Evolutionary conservation across 441 rosid species (phyloP).

Genomic region (Eruca vesicaria): DNA sequence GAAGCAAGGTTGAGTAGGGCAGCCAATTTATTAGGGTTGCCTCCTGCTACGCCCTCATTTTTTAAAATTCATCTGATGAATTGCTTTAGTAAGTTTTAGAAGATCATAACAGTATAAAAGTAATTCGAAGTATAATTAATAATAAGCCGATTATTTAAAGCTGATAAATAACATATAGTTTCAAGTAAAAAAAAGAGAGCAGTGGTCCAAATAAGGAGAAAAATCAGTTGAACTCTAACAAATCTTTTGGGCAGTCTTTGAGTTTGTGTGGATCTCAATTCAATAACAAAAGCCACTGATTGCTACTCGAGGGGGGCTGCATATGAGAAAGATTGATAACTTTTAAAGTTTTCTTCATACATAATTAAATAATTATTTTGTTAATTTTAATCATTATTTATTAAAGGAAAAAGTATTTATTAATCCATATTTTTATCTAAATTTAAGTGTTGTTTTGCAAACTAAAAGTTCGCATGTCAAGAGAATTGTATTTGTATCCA

Average conservation of each 20-base stretch:
- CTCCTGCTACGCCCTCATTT: constrained; percentile 18
- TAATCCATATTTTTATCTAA: background rate
- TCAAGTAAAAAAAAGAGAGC: constrained; percentile 7
- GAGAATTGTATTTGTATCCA: background rate
- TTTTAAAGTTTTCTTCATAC: constrained; percentile 30
- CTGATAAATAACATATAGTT: background rate
- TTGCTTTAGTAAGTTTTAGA: constrained; percentile 14
- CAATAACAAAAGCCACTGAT: constrained; percentile 35
- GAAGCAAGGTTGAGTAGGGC: constrained; percentile 38
- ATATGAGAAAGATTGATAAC: constrained; percentile 23
- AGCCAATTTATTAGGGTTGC: constrained; percentile 38
- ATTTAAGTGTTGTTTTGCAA: background rate
- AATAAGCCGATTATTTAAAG: background rate
- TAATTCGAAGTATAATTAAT: background rate
- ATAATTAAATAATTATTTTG: background rate
- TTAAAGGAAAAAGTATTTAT: background rate
- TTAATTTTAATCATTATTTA: background rate
- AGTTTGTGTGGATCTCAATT: constrained; percentile 42
- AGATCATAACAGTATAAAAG: background rate
- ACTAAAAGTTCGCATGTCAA: background rate
- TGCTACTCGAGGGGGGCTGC: constrained; percentile 38
- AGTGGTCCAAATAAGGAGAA: constrained; percentile 18
- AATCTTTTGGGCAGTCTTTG: constrained; percentile 28
- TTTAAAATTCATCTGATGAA: constrained; percentile 10
- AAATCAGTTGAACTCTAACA: constrained; percentile 33